Percentiles rank a stretch among this genome's conserved stretches.
These are phyloP conservation scores for Stentor coeruleus DNA, from an alignment of 73 alveolate species.

Conservation along the genomic window DNA sequence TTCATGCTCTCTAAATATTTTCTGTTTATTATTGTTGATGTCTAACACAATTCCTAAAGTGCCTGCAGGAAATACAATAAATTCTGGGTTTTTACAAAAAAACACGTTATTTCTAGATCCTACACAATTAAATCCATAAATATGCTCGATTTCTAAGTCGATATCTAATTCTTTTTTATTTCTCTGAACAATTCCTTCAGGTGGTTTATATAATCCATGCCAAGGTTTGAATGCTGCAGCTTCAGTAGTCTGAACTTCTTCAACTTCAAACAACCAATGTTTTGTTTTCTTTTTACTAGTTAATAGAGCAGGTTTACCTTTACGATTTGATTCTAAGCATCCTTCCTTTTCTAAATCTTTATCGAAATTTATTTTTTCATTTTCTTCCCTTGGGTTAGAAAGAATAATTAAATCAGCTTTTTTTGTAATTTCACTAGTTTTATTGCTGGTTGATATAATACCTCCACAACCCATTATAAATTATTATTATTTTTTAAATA, in stretches of 20 bases:
- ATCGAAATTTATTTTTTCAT: not conserved
- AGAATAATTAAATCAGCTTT: not conserved
- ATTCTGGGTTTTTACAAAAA: slow-evolving; percentile 65
- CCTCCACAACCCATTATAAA: slow-evolving; percentile 1
- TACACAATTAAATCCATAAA: slow-evolving; percentile 92
- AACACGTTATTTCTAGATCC: slow-evolving; percentile 85
- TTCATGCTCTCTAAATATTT: slow-evolving; percentile 83
- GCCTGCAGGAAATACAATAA: slow-evolving; percentile 84
- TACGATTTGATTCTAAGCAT: not conserved
- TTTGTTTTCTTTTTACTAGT: not conserved
- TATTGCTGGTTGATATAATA: not conserved
- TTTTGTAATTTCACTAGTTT: not conserved
- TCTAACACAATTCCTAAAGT: slow-evolving; percentile 91
- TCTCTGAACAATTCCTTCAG: slow-evolving; percentile 42
- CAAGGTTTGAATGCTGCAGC: slow-evolving; percentile 71
- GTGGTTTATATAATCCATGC: slow-evolving; percentile 67
- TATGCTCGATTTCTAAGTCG: slow-evolving; percentile 77
- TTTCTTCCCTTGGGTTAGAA: not conserved
- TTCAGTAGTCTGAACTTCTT: not conserved
- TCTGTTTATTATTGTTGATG: slow-evolving; percentile 67
- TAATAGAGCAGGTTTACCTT: not conserved
- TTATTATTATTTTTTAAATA: too few relatives aligned
- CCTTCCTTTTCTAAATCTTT: not conserved
- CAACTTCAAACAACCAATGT: not conserved
- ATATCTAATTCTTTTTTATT: slow-evolving; percentile 75